Conservation (phyloP, 2,329 filamentous ascomycete species). For the Exophiala spinifera region DNA sequence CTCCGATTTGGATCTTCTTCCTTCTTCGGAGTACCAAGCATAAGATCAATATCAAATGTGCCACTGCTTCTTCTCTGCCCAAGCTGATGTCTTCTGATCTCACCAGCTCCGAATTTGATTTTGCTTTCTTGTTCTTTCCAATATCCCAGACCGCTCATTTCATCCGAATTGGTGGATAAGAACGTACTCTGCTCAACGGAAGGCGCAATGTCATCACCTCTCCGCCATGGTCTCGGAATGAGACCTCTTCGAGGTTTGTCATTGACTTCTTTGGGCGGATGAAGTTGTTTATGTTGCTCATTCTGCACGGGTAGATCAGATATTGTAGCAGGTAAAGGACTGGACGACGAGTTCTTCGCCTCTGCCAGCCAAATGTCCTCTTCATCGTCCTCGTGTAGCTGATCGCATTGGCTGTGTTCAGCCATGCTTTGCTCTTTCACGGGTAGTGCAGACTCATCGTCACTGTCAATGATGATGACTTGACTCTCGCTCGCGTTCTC, state of each 20-base stretch:
- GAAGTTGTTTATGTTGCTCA: constrained; percentile 4
- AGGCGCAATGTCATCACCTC: constrained; percentile 29
- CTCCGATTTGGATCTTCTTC: constrained; percentile 1
- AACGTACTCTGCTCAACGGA: constrained; percentile 22
- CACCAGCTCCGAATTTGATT: constrained; percentile 20
- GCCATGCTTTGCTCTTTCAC: constrained; percentile 1
- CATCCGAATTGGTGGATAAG: constrained; percentile 17
- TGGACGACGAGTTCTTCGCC: constrained; percentile 40
- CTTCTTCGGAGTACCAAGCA: constrained; percentile 21
- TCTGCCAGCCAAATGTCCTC: constrained; percentile 48
- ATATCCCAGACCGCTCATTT: constrained; percentile 22
- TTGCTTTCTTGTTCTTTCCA: constrained; percentile 19
- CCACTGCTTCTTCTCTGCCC: constrained; percentile 18
- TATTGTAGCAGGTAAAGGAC: constrained; percentile 28
- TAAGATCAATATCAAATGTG: constrained; percentile 25
- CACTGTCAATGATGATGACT: constrained; percentile 43
- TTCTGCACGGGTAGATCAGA: neutral
- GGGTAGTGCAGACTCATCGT: constrained; percentile 17
- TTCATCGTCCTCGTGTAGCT: constrained; percentile 34
- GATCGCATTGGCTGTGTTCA: neutral
- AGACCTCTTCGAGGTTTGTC: constrained; percentile 26
- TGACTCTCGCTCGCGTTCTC: constrained; percentile 41
- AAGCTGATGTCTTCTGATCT: constrained; percentile 14
- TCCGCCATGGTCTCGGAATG: constrained; percentile 36
- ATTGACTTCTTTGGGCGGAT: constrained; percentile 25